Evolutionary conservation across 2,329 filamentous ascomycete species (phyloP), one percentile per base, ranked within the genome.

Genomic region (Cladosporium oxysporum): DNA sequence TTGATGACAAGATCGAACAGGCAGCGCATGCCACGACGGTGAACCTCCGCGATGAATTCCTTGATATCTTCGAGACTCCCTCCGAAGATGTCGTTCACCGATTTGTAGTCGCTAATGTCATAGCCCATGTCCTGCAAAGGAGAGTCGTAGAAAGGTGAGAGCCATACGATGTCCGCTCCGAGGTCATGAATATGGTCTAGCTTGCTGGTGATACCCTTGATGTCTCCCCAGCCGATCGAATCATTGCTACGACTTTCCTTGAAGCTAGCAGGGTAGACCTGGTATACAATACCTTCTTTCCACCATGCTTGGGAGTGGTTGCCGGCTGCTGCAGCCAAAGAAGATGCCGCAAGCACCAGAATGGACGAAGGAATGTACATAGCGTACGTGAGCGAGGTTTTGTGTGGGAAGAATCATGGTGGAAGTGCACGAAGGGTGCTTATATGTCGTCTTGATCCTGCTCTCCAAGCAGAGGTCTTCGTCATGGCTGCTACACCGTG

Each of bases 1-100:
- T 92, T 93, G 68, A 92, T 84, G 3, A 92, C 90, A 8, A 92
- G 80, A 72, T 92, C 90, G 68, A 92, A 83, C 67, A 92, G 87
- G 14, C 92, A 77, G 71, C 85, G 87, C 84, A 92, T 90, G 8
- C 84, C 87, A 6, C 88, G 82, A 21, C 83, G 77, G 67, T 89
- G 87, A 58, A 85, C 83, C 49, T 83, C 84, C 37, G 81, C 72
- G 52, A 90, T 87, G 47, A 91, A 76, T 0, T 78, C 77, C 64
- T 90, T 87, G 50, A 90, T 84, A 73, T 91, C 88, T 67, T 82
- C 79, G n/a, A 91, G 78, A 1, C 87, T 88, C 37, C 89, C 89
- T 71, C 90, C 91, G 71, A 90, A 91, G 1, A 85, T 83, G 3
- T 81, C 76, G 70, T 90, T 84, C 31, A 91, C 85, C 33, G 80